Evolutionary conservation across 805 yeast species (phyloP), one percentile per base, ranked within the genome.

Genomic region (Wickerhamiella kurtzmanii): DNA sequence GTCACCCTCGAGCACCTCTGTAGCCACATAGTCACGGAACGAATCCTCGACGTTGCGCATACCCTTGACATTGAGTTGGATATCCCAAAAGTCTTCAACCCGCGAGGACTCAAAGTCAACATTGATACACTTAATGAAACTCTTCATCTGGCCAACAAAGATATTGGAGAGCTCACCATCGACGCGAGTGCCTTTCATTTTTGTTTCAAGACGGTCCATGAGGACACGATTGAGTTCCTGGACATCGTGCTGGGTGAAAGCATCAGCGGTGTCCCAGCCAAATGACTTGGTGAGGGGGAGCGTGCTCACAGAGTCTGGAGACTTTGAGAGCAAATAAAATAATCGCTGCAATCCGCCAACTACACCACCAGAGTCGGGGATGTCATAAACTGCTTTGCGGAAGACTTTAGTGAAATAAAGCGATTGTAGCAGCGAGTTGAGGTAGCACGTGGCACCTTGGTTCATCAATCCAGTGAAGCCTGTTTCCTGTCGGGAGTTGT

Each of bases 401-500:
- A 92, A 92, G 25, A 70, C 68, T 52, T 77, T 78, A 0, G 98
- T 92, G 59, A 85, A 85, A 62, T 72, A 92, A 55, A 92, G 82
- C 9, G 95, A 83, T 63, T 92, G 98, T 46, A 92, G 65, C 49
- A 92, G 70, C 0, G 97, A 89, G 62, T 92, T 92, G 60, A 92
- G 74, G 64, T 92, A 92, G 63, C 99, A 92, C 0, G 99, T 92
- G 2, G 99, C 99, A 52, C 98, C 99, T 67, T 92, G 99, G 60
- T 92, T 92, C 54, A 77, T 80, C 51, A 92, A 75, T 1, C 99
- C 99, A 6, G 87, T 95, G 60, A 72, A 87, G 0, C 97, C 96
- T 0, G 97, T 85, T 45, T 69, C 77, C 56, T 79, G 75, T 61
- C 87, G 86, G 1, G 96, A 87, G 63, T 92, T 86, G 64, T 67